Conservation (phyloP, 2,329 filamentous ascomycete species). For the Cordyceps tenuipes region DNA sequence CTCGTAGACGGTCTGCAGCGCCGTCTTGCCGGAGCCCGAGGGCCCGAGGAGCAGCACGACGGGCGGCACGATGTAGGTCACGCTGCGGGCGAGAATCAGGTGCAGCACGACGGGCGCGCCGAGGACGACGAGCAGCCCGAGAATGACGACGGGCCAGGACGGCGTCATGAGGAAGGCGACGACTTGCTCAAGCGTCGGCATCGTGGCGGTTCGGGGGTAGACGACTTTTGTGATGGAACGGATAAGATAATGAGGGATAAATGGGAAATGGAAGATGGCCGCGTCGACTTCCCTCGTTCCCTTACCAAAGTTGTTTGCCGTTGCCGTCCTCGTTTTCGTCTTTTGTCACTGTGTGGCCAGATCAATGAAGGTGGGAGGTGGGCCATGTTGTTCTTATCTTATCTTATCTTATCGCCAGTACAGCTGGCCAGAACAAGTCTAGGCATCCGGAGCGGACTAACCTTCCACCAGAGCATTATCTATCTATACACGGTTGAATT, state of each 20-base stretch:
- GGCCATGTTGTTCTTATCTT: background rate
- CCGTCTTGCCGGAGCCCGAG: constrained; percentile 77
- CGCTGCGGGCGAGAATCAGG: constrained; percentile 58
- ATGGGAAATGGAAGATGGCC: background rate
- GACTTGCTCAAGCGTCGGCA: constrained; percentile 31
- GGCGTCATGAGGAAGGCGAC: constrained; percentile 50
- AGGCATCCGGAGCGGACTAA: too few relatives aligned
- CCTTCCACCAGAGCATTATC: too few relatives aligned
- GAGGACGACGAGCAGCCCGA: constrained; percentile 64
- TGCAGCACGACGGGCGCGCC: constrained; percentile 72
- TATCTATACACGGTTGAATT: too few relatives aligned
- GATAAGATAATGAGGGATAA: background rate
- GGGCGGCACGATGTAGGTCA: constrained; percentile 58
- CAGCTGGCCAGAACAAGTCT: too few relatives aligned
- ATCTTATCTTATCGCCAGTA: too few relatives aligned
- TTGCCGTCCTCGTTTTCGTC: background rate
- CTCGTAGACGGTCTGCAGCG: constrained; percentile 68
- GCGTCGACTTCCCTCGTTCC: background rate
- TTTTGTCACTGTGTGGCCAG: background rate
- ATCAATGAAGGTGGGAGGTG: background rate
- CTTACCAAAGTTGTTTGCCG: background rate
- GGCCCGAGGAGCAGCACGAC: constrained; percentile 77
- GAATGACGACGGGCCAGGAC: constrained; percentile 52
- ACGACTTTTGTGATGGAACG: background rate
- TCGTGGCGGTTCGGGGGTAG: constrained; percentile 17